Percentiles rank a stretch among this genome's conserved stretches.
Evolutionary conservation across 306 rosid genomes (phyloP).

Genomic region (Abrus pulchellus): DNA sequence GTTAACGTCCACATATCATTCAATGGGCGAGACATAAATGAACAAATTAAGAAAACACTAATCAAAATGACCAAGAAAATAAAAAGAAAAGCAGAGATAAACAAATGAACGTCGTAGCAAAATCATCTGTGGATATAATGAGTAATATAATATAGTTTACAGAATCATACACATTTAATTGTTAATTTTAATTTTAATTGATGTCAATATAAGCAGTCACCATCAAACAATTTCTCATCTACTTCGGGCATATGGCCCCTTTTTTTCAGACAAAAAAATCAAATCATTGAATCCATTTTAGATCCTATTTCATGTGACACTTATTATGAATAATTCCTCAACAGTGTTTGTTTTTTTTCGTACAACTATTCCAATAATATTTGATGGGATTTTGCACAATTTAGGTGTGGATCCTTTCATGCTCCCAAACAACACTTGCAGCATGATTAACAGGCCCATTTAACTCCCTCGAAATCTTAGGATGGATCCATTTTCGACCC

Average conservation of each 20-base stretch:
- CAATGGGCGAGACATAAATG: no score
- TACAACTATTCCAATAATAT: not conserved
- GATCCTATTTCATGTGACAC: slow-evolving; percentile 13
- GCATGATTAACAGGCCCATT: not conserved
- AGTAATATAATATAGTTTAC: not conserved
- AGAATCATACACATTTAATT: not conserved
- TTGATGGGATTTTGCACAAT: not conserved
- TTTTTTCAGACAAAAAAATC: not conserved
- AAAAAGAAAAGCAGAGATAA: no score
- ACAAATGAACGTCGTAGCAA: no score
- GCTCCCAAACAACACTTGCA: not conserved
- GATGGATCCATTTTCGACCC: not conserved
- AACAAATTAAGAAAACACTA: no score
- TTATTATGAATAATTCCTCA: not conserved
- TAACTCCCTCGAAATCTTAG: not conserved
- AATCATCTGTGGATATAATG: not conserved
- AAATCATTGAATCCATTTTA: not conserved
- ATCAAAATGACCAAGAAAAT: no score
- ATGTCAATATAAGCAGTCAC: not conserved
- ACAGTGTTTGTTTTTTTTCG: no score
- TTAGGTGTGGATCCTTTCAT: not conserved
- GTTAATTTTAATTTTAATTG: not conserved
- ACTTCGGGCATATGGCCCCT: not conserved
- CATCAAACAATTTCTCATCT: not conserved
- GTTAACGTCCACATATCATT: no score